phyloP scores from a whole-genome alignment of 78 protist genomes.

The Parvularia atlantis region DNA sequence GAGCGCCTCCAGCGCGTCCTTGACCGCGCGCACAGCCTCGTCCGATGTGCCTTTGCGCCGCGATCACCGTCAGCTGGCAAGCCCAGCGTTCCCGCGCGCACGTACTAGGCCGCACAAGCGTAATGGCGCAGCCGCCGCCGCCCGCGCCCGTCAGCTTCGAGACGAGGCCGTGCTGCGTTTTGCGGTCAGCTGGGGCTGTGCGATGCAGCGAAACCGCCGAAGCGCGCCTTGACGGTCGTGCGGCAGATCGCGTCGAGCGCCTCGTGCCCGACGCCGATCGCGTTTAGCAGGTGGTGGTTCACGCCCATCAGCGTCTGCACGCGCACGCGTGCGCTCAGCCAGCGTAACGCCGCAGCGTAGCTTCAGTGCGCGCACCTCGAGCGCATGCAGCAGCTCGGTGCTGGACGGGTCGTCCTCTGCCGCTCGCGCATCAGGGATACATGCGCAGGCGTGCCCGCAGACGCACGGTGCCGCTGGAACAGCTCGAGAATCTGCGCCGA shows the following conservation, averaged over 20 bases:
- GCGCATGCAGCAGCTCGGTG: not conserved
- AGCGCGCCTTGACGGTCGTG: not conserved
- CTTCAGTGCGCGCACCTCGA: no score
- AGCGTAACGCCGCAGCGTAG: no score
- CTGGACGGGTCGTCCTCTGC: not conserved
- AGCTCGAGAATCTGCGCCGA: not conserved
- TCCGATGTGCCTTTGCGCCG: no score
- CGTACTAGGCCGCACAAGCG: not conserved
- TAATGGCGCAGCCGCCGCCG: constrained; percentile 38
- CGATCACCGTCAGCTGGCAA: no score
- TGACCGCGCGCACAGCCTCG: no score
- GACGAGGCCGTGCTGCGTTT: not conserved
- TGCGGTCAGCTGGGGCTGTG: not conserved
- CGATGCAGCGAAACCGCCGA: not conserved
- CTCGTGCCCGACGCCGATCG: constrained; percentile 11
- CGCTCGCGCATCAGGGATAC: no score
- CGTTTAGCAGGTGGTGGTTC: constrained; percentile 8
- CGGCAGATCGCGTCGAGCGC: not conserved
- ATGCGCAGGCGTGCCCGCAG: no score
- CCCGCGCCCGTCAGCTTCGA: constrained; percentile 42
- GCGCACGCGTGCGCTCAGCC: no score
- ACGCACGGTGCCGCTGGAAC: no score
- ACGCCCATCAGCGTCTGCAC: constrained; percentile 1
- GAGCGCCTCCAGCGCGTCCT: no score
- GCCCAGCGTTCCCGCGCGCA: no score